These are phyloP conservation scores for Rhizopogon vinicolor DNA, from an alignment of 768 basidiomycete species.

Conservation along the genomic window DNA sequence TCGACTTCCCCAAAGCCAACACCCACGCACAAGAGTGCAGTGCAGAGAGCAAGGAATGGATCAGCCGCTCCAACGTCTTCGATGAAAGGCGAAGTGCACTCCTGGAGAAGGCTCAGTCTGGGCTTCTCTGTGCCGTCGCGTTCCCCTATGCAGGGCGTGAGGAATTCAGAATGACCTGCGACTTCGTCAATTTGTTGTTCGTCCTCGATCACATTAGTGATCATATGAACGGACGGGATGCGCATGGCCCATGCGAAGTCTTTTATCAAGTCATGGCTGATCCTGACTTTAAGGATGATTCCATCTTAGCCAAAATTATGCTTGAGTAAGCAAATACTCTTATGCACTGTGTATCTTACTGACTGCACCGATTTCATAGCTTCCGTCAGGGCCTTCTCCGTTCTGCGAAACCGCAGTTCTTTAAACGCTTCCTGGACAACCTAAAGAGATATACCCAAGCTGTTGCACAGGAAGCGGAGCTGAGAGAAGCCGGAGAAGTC, in stretches of 20 bases:
- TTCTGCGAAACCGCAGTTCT: too few species aligned
- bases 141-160: conserved; percentile 58
- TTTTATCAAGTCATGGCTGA: too few species aligned
- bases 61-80: conserved; percentile 54
- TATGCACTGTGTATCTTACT: too few species aligned
- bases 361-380: too few species aligned
- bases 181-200: conserved; percentile 61
- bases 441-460: too few species aligned
- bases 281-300: too few species aligned
- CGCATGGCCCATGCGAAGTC: too few species aligned
- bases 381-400: too few species aligned
- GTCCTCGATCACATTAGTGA: conserved; percentile 22
- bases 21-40: conserved; percentile 52
- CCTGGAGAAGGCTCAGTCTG: conserved; percentile 55
- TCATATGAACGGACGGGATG: too few species aligned
- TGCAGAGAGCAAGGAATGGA: conserved; percentile 56
- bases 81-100: conserved; percentile 49
- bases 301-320: too few species aligned
- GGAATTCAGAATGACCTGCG: conserved; percentile 55
- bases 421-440: too few species aligned
- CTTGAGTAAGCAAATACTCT: too few species aligned
- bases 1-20: conserved; percentile 44
- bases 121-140: conserved; percentile 55
- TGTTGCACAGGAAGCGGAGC: conserved; percentile 58
- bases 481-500: conserved; percentile 38